These are phyloP conservation scores for Aspergillus fumigatus DNA, from an alignment of 2,329 filamentous ascomycete species.

Conservation along the genomic window DNA sequence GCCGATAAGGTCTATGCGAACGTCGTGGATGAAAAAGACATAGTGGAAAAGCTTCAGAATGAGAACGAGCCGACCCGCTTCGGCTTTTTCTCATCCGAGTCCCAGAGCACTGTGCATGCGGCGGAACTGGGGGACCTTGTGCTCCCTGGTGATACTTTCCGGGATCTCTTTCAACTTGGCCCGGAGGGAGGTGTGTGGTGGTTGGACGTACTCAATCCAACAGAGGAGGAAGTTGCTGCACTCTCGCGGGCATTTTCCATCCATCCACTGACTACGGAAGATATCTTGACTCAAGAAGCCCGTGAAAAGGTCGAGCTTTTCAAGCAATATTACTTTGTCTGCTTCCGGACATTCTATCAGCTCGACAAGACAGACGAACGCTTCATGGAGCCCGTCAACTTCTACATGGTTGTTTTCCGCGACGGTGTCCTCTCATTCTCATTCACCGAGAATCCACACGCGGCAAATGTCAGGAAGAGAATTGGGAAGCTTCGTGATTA, in stretches of 20 bases:
- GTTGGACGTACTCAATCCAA: conserved; percentile 89
- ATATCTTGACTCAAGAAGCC: conserved; percentile 91
- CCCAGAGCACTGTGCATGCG: conserved; percentile 89
- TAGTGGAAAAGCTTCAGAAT: conserved; percentile 35
- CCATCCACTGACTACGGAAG: conserved; percentile 91
- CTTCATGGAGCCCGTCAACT: conserved; percentile 90
- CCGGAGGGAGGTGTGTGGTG: conserved; percentile 88
- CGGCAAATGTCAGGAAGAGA: conserved; percentile 81
- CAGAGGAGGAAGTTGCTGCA: conserved; percentile 78
- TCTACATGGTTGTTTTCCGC: conserved; percentile 94
- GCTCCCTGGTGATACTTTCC: conserved; percentile 82
- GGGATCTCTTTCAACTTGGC: conserved; percentile 74
- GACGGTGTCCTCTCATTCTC: conserved; percentile 95
- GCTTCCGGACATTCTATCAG: conserved; percentile 89
- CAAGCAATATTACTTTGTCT: conserved; percentile 95
- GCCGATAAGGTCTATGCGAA: conserved; percentile 33
- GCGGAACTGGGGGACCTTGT: conserved; percentile 82
- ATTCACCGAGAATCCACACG: conserved; percentile 81
- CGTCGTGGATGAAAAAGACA: conserved; percentile 29
- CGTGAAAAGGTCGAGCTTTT: conserved; percentile 99
- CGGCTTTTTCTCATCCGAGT: conserved; percentile 94
- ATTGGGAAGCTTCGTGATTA: conserved; percentile 94
- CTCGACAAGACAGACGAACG: conserved; percentile 72
- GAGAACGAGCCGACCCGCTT: conserved; percentile 70
- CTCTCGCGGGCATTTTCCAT: conserved; percentile 94